phyloP scores from a whole-genome alignment of 163 green algal species.

The Chlorella variabilis region DNA sequence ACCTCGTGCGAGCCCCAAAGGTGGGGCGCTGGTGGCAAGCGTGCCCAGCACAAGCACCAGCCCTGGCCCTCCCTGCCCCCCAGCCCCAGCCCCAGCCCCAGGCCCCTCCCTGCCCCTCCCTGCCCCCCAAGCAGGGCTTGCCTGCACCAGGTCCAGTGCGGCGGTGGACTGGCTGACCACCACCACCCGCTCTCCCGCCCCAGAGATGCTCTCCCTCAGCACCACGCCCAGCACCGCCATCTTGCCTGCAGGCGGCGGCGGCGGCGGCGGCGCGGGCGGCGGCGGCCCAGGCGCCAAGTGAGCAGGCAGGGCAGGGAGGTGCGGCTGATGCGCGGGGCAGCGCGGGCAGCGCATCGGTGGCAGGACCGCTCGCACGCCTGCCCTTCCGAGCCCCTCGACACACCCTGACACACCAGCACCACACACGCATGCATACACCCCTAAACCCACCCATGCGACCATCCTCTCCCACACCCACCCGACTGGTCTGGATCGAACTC shows the following conservation, averaged over 20 bases:
- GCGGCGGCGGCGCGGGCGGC: not conserved
- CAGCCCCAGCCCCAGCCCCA: not conserved
- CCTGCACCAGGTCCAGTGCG: constrained; percentile 74
- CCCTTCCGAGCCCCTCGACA: too few species aligned
- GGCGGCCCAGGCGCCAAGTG: not conserved
- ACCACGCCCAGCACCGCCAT: constrained; percentile 65
- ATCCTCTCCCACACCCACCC: too few species aligned
- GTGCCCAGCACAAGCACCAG: too few species aligned
- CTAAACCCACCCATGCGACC: too few species aligned
- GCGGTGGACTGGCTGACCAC: constrained; percentile 80
- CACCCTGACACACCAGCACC: too few species aligned
- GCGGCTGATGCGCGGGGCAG: too few species aligned
- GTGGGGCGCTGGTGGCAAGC: too few species aligned
- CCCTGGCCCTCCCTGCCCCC: too few species aligned
- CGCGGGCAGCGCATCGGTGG: too few species aligned
- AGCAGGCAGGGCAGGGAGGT: not conserved
- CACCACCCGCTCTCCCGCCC: constrained; percentile 60
- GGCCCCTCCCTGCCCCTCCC: not conserved
- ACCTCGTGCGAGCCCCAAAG: too few species aligned
- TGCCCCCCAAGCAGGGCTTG: not conserved
- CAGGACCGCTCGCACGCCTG: too few species aligned
- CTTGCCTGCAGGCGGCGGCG: constrained; percentile 66
- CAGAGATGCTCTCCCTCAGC: constrained; percentile 54
- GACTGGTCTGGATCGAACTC: constrained; percentile 8
- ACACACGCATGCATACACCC: too few species aligned